A percentile compares a stretch with the other conserved stretches of the same genome.
Conservation (phyloP, 1,284 basidiomycete genomes). For the Vanrija sp. region DNA sequence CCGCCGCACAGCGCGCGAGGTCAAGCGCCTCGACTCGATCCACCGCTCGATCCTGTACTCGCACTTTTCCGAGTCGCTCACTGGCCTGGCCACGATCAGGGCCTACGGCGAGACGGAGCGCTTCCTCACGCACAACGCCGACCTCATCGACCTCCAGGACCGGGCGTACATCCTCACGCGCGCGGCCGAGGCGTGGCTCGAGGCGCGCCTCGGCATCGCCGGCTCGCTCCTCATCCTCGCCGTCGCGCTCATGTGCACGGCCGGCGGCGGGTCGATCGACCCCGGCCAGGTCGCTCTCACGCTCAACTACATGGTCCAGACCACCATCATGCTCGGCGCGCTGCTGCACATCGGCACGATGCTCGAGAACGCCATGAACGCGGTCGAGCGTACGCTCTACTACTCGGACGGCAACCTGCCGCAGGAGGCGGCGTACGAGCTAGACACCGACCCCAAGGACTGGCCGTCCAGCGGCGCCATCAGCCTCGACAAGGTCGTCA, state of each 20-base stretch:
- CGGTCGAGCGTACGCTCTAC: constrained; percentile 64
- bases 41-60: constrained; percentile 62
- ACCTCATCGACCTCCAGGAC: constrained; percentile 81
- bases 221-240: constrained; percentile 63
- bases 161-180: constrained; percentile 83
- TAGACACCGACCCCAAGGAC: constrained; percentile 52
- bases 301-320: constrained; percentile 55
- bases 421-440: constrained; percentile 62
- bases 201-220: constrained; percentile 66
- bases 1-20: constrained; percentile 77
- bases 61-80: constrained; percentile 83
- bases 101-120: constrained; percentile 69
- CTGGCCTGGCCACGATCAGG: constrained; percentile 79
- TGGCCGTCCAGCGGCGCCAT: constrained; percentile 40
- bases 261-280: constrained; percentile 54
- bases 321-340: constrained; percentile 49
- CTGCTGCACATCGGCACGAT: constrained; percentile 59
- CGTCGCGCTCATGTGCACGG: constrained; percentile 53
- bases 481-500: constrained; percentile 39
- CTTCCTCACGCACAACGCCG: constrained; percentile 70
- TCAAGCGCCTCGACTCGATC: constrained; percentile 59
- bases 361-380: constrained; percentile 53
- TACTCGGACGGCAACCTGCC: constrained; percentile 56
- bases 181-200: constrained; percentile 59
- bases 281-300: constrained; percentile 67